Conservation (phyloP, 148 eudicot genomes). For the Camellia japonica region DNA sequence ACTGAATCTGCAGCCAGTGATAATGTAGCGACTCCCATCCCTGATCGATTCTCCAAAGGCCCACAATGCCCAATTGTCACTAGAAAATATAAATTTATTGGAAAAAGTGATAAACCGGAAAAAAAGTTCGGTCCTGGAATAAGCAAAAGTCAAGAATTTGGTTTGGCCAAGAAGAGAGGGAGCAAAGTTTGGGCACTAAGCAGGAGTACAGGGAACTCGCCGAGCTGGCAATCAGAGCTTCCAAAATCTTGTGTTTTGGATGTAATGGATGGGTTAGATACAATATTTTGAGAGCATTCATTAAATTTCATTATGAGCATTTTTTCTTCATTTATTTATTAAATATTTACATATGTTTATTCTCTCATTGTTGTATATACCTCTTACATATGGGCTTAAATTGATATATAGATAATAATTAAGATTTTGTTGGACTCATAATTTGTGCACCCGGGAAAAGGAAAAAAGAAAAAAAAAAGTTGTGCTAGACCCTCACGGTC, state of each 20-base stretch:
- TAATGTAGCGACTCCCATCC: constrained; percentile 16
- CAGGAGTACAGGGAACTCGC: constrained; percentile 73
- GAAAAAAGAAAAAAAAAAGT: too few relatives aligned
- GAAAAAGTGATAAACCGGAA: constrained; percentile 45
- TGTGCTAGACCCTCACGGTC: too few relatives aligned
- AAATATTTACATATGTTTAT: constrained; percentile 7
- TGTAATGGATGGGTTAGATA: constrained; percentile 50
- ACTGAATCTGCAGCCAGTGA: constrained; percentile 16
- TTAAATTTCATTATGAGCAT: background rate
- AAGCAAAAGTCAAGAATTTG: constrained; percentile 88
- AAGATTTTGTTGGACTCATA: background rate
- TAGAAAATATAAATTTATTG: constrained; percentile 62
- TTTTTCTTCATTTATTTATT: constrained; percentile 3
- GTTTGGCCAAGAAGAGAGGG: constrained; percentile 26
- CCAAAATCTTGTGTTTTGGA: constrained; percentile 48
- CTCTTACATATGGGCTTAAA: background rate
- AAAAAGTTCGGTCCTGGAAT: constrained; percentile 45
- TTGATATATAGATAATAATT: background rate
- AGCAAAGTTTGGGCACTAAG: constrained; percentile 46
- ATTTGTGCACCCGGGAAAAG: too few relatives aligned
- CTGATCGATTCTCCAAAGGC: constrained; percentile 23
- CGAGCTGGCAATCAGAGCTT: constrained; percentile 28
- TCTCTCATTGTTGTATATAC: background rate
- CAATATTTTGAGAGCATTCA: constrained; percentile 29
- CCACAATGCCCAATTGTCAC: constrained; percentile 35